Percentiles rank a stretch among this genome's conserved stretches.
Conservation (phyloP, 2,329 filamentous ascomycete genomes). For the Cytospora mali region DNA sequence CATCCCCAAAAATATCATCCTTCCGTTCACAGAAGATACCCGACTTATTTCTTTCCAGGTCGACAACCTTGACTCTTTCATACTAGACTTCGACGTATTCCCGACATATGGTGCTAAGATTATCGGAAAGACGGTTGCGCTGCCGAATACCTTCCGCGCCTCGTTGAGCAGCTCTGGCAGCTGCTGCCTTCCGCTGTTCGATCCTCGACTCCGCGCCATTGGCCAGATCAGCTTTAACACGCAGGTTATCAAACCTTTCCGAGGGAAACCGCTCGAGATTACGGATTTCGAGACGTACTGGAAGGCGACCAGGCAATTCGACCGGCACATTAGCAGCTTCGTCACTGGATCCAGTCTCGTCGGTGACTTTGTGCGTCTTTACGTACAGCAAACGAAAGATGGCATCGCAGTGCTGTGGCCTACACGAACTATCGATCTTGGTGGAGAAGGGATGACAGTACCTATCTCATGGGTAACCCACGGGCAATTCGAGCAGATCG, state of each 20-base stretch:
- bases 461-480: slow-evolving; percentile 79
- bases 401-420: slow-evolving; percentile 86
- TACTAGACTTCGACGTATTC: slow-evolving; percentile 96
- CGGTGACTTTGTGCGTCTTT: slow-evolving; percentile 91
- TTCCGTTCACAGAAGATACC: slow-evolving; percentile 95
- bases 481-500: slow-evolving; percentile 66
- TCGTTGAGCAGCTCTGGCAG: slow-evolving; percentile 73
- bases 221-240: slow-evolving; percentile 93
- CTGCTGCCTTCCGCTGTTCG: slow-evolving; percentile 88
- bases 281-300: slow-evolving; percentile 99
- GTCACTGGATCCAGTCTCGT: slow-evolving; percentile 94
- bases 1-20: slow-evolving; percentile 92
- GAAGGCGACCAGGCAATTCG: slow-evolving; percentile 95
- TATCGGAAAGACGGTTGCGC: slow-evolving; percentile 91
- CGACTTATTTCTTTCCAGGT: slow-evolving; percentile 94
- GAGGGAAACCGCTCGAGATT: slow-evolving; percentile 89
- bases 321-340: slow-evolving; percentile 81
- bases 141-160: slow-evolving; percentile 82
- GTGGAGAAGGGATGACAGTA: slow-evolving; percentile 69
- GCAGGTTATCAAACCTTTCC: slow-evolving; percentile 95
- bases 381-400: slow-evolving; percentile 89
- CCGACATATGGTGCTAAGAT: slow-evolving; percentile 97
- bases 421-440: slow-evolving; percentile 75
- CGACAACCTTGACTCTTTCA: slow-evolving; percentile 88
- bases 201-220: slow-evolving; percentile 87